A percentile compares a stretch with the other conserved stretches of the same genome.
phyloP scores from a whole-genome alignment of 1,284 basidiomycete species.

The Phylloboletellus chloephorus region DNA sequence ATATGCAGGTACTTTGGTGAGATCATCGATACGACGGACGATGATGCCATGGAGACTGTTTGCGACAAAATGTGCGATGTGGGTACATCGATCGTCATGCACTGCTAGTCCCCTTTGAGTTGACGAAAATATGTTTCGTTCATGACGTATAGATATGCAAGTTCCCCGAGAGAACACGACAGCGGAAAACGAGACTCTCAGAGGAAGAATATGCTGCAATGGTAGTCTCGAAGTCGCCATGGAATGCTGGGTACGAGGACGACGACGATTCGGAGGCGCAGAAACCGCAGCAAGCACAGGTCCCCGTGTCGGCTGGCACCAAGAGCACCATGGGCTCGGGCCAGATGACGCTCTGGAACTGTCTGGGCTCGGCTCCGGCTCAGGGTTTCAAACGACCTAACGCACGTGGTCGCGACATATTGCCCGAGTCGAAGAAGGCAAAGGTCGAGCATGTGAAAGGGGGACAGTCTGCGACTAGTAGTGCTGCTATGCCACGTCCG shows the following conservation, averaged over 20 bases:
- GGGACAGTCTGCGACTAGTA: neutral
- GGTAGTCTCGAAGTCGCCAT: slow-evolving; percentile 16
- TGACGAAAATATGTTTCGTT: neutral
- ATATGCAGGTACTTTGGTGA: slow-evolving; percentile 87
- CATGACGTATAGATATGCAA: slow-evolving; percentile 57
- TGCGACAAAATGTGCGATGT: slow-evolving; percentile 86
- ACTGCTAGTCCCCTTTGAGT: neutral
- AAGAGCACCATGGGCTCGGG: neutral
- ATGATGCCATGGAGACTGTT: slow-evolving; percentile 45
- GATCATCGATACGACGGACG: slow-evolving; percentile 49
- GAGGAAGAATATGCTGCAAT: slow-evolving; percentile 39
- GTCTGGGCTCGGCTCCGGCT: slow-evolving; percentile 14
- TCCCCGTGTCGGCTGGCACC: slow-evolving; percentile 2
- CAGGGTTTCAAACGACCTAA: slow-evolving; percentile 27
- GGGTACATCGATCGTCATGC: slow-evolving; percentile 24
- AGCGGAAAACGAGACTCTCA: slow-evolving; percentile 46
- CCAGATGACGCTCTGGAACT: slow-evolving; percentile 24
- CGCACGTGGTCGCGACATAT: slow-evolving; percentile 8
- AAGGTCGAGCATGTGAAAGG: slow-evolving; percentile 29
- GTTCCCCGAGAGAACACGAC: slow-evolving; percentile 58
- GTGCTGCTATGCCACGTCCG: slow-evolving; percentile 23
- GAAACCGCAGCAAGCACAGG: slow-evolving; percentile 1
- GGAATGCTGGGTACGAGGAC: slow-evolving; percentile 28
- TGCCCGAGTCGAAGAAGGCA: slow-evolving; percentile 34
- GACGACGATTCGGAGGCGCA: slow-evolving; percentile 14